A percentile compares a stretch with the other conserved stretches of the same genome.
phyloP scores from a whole-genome alignment of 106 monocot species.

The Acorus calamus region DNA sequence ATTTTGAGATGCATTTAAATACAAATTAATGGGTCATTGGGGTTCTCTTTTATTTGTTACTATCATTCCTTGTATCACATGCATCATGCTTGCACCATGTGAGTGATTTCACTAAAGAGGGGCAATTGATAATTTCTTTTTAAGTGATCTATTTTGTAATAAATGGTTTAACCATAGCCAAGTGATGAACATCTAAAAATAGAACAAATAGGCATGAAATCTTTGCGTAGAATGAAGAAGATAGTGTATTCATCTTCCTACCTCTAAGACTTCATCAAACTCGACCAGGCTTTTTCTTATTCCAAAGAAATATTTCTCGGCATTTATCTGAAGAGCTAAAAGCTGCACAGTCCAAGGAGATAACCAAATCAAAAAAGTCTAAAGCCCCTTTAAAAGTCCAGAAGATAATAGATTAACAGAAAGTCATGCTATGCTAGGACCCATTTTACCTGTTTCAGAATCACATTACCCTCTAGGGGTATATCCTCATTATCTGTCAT shows the following conservation, averaged over 20 bases:
- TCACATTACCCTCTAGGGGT: constrained; percentile 75
- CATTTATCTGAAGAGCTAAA: constrained; percentile 82
- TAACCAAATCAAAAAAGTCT: constrained; percentile 5
- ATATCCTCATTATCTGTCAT: constrained; percentile 93
- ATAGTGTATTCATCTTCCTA: constrained; percentile 4
- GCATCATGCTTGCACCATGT: too few species aligned
- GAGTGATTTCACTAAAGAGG: too few species aligned
- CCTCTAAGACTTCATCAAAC: constrained; percentile 99
- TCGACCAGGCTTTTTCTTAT: constrained; percentile 98
- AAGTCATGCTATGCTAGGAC: constrained; percentile 17
- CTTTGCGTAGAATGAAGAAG: not conserved
- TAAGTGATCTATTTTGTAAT: too few species aligned
- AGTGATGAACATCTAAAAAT: too few species aligned
- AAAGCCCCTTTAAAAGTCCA: not conserved
- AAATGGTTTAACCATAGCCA: too few species aligned
- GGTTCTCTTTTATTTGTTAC: too few species aligned
- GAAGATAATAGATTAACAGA: not conserved
- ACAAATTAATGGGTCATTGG: too few species aligned
- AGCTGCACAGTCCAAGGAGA: constrained; percentile 47
- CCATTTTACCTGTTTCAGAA: constrained; percentile 57
- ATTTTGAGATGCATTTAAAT: too few species aligned
- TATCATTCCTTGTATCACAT: too few species aligned
- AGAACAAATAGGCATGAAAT: too few species aligned
- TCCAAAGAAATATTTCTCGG: constrained; percentile 86
- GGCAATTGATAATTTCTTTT: too few species aligned